Base-by-base conservation (phyloP, 2,329 filamentous ascomycete species). In the Fusarium avenaceum region DNA sequence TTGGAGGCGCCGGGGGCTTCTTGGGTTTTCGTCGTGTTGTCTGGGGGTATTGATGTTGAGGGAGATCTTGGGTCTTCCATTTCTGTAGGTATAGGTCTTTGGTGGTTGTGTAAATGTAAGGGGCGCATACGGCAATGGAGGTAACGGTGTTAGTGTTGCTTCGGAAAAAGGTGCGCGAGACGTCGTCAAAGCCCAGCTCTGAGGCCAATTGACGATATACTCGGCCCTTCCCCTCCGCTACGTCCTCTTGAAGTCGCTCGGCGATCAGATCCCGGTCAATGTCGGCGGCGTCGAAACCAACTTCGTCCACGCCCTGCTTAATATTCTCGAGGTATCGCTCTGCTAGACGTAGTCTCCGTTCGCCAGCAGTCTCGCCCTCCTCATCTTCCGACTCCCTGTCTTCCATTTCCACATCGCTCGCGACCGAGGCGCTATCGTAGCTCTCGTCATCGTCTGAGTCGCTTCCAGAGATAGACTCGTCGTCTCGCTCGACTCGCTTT, bases 311-410 rank as follows among this genome's bases (percentile, higher is more conserved):
- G 71, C 97, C 92, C 74, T 92, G 87, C 74, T 91, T 89, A 65
- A 97, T 89, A 76, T 97, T 97, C 55, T 97, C 91, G 55, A 99
- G 86, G 78, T 99, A 98, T 74, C 92, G 89, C 81, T 98, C 93
- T 30, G 96, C 96, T 28, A 99, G 86, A 69, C 93, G 89, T 74
- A 97, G 81, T 72, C 96, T 87, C 78, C 93, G 90, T 76, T 97
- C 94, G 35, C 93, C 94, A 2, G 92, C 94, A 22, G 96, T 98
- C 82, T 98, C 95, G 67, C 88, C 89, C 65, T 93, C 92, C 64
- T 93, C 92, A 64, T 89, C 88, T n/a, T 91, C 91, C 2, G 90
- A 92, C 33, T 85, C 72, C 42, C 63, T 80, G 2, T 80, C 69
- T 10, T 75, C 80, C 38, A 77, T 82, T 28, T 83, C 84, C 19